Percentiles rank a stretch among this genome's conserved stretches.
Evolutionary conservation across 148 eudicot genomes (phyloP).

Genomic region (Heliamphora exappendiculata): DNA sequence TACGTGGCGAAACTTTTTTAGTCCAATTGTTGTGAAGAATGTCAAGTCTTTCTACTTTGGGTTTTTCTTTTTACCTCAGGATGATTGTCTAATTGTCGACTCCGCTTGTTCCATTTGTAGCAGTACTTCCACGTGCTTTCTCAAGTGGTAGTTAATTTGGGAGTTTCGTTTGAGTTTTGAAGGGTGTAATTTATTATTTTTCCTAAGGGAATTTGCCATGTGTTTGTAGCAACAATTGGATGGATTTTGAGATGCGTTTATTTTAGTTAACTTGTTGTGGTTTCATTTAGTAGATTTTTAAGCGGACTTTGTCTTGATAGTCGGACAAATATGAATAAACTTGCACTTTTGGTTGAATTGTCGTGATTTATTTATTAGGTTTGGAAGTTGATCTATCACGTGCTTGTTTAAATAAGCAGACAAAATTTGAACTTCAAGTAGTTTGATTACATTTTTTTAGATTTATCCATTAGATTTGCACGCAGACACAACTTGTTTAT

Average conservation of each 20-base stretch:
- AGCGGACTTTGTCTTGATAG: background rate
- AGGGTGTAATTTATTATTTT: background rate
- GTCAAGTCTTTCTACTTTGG: no score
- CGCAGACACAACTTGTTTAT: background rate
- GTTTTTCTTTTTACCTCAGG: background rate
- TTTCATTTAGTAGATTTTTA: background rate
- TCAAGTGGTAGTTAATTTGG: background rate
- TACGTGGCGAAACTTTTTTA: background rate
- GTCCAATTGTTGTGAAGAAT: background rate
- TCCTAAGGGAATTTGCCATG: background rate
- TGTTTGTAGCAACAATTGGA: background rate
- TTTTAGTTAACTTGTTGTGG: background rate
- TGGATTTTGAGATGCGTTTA: background rate
- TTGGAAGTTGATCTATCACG: background rate
- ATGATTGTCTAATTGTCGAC: background rate
- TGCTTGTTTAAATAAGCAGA: background rate
- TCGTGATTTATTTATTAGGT: background rate
- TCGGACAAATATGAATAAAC: background rate
- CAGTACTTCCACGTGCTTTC: background rate
- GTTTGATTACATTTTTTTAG: background rate
- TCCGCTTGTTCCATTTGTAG: background rate
- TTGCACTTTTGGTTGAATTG: background rate
- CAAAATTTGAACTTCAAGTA: background rate
- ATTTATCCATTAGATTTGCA: no score
- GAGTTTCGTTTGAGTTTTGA: background rate